Evolutionary conservation across 2,329 filamentous ascomycete species (phyloP), one percentile per base, ranked within the genome.

Genomic region (Monilinia aucupariae): DNA sequence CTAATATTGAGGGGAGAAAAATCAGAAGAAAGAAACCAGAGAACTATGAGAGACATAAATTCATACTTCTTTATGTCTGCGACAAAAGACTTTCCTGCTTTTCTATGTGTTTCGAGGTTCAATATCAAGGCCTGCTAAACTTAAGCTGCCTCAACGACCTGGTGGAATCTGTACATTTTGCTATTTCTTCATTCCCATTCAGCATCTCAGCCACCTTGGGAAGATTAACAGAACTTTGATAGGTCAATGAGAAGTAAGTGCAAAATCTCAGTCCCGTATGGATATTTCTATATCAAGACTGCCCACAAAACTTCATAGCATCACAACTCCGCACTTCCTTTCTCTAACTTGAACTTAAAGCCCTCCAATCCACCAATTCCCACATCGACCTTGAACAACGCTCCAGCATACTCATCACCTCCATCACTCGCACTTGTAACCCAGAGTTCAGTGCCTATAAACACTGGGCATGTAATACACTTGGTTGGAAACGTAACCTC

Each of bases 401-500:
- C 86, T 2, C 92, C 92, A 41, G 86, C 85, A 65, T 84, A 82
- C 74, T 81, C 82, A 67, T 85, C 81, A 64, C 83, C 81, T 65
- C 89, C 86, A 72, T 87, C 85, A 41, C 74, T 78, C 6, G 91
- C 91, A 62, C 85, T 90, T 25, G 92, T 96, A 72, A 96, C 89
- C 75, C 88, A 89, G 63, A 97, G 78, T 71, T 85, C 81, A 1
- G 81, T 85, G 10, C 90, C 92, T 43, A 87, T 85, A 73, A 97
- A 93, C 66, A 87, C 85, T 25, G 88, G 85, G 76, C 92, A 96
- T 9, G 91, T 94, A 67, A 91, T 84, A 75, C 91, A 89, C 65
- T 82, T 81, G 15, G 92, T 96, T 5, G 92, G 91, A 67, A 96
- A 78, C 62, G 78, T 81, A 67, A 97, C 81, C 77, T 91, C 84